Evolutionary conservation across 192 early-diverging fungal genomes (phyloP), one percentile per base, ranked within the genome.

Genomic region (Entomortierella beljakovae): DNA sequence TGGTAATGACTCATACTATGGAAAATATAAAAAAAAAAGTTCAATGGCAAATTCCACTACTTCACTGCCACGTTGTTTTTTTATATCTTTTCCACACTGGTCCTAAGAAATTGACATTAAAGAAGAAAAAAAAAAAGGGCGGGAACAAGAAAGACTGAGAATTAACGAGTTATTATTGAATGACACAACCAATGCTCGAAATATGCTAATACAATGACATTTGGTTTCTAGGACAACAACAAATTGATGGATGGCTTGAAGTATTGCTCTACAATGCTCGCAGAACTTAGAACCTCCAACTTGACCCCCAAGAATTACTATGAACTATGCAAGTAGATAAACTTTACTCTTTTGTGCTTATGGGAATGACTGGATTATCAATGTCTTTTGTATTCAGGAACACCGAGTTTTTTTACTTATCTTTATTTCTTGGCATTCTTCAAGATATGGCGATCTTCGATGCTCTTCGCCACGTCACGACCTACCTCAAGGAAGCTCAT

Each of bases 251-350:
- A 99, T 77, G 96, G 95, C 2, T 84, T 99, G n/a, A 99, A 98
- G 80, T 94, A 99, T 83, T 95, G 95, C 81, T 99, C 97, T 4
- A 96, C 96, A 15, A 97, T 99, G 96, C 90, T 99, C 13, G 90
- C 92, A 23, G 98, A 99, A 84, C 92, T 99, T 54, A 89, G 96
- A 71, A 98, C 97, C 3, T 95, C 96, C 33, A 88, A 94, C 6
- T 85, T 99, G 61, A 95, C 95, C 3, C 98, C 97, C 42, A 99
- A 98, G 83, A 94, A 93, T 79, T 99, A 99, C 86, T 99, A 99
- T 84, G 97, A 99, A 84, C 91, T 99, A n/a, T 99, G 94, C 92
- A 89, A 74, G 88, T 89, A 48, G 35, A 6, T 31, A 10, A 50
- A 10, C 10, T 10, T 61, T 33, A 20, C 34, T 37, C 43, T 28